Base-by-base conservation (phyloP, 1,284 basidiomycete genomes). In the Pseudozyma sp. region DNA sequence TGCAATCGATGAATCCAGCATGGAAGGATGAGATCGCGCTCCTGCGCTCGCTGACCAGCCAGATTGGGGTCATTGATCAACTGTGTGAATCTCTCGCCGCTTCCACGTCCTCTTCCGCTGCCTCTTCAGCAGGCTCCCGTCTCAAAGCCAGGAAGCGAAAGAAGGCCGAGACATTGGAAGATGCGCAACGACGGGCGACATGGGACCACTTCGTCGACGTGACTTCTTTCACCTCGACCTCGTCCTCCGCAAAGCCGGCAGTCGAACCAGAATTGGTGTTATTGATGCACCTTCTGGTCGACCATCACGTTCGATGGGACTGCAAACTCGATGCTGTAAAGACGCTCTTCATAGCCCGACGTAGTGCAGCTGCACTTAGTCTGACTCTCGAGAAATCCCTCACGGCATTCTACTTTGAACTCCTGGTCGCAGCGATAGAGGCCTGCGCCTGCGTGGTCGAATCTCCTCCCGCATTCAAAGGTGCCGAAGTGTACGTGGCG, bases 21-120 rank as follows among this genome's bases (percentile, higher is more conserved):
- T 75, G 72, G 72, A 70, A 70, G 47, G 67, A 65, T 47, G 72
- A 75, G 49, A 75, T 75, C 16, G 67, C 67, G 1, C 67, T 75
- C 36, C 44, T 75, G 35, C 72, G 67, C 50, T 61, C 62, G 0
- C 38, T 75, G 12, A 64, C 55, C 43, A 63, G 67, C 13, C 72
- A 75, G 21, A 67, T 75, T 34, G 59, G 60, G n/a, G 55, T 74
- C 59, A 70, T 69, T 36, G 53, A 60, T 13, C 61, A 74, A 34
- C 39, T 69, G 35, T 39, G 54, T 36, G 51, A 66, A 16, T 36
- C 60, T 5, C 55, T 69, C 16, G 12, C 59, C 9, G 58, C 57
- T 3, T 44, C 11, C 9, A 38, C 55, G 0, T 39, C 19, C 13
- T 19, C 48, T 14, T 43, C 59, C 3, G 45, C 10, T 25, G 21